Percentiles rank a stretch among this genome's conserved stretches.
phyloP scores from a whole-genome alignment of 257 asterid species.

The Agastache rugosa region DNA sequence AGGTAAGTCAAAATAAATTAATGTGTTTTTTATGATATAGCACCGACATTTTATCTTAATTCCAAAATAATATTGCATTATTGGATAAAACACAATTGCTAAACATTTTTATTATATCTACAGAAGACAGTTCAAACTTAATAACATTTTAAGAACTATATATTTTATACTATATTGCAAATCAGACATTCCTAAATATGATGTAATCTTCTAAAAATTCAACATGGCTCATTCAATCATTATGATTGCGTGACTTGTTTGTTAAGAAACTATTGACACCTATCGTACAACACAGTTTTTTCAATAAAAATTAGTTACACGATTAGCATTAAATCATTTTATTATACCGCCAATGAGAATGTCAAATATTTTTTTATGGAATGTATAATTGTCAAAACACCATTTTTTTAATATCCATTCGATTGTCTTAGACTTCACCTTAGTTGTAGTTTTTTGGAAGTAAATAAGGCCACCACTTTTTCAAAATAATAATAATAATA shows the following conservation, averaged over 20 bases:
- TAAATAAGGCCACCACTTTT: background rate
- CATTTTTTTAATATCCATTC: background rate
- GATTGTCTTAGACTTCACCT: background rate
- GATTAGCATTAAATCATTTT: background rate
- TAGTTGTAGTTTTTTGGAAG: background rate
- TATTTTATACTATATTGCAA: constrained; percentile 21
- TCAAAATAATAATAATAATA: too few relatives aligned
- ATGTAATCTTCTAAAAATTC: constrained; percentile 31
- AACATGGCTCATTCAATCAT: constrained; percentile 45
- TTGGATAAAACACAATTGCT: background rate
- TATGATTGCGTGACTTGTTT: constrained; percentile 37
- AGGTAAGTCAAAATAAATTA: background rate
- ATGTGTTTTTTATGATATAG: background rate
- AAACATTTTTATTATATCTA: background rate
- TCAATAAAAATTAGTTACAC: background rate
- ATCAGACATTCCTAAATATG: constrained; percentile 40
- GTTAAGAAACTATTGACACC: constrained; percentile 32
- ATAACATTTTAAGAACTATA: background rate
- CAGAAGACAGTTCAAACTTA: background rate
- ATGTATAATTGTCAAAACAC: constrained; percentile 18
- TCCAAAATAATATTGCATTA: constrained; percentile 2
- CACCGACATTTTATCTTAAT: constrained; percentile 3
- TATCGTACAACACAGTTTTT: background rate
- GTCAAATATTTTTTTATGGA: constrained; percentile 28
- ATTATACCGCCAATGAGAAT: background rate